Evolutionary conservation across 148 eudicot species (phyloP).

Genomic region (Amaranthus palmeri): DNA sequence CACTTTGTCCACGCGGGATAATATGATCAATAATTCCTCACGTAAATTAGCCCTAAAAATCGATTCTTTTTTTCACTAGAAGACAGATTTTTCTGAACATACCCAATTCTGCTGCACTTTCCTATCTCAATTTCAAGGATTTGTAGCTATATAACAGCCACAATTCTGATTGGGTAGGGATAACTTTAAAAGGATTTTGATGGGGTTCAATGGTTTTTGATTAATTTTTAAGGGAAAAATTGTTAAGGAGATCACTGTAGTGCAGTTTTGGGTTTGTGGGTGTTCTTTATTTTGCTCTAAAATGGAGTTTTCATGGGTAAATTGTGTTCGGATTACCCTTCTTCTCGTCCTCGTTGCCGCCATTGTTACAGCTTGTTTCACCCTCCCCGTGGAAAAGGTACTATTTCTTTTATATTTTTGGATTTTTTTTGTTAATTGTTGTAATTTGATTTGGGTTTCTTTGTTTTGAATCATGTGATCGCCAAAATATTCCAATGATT

Average conservation of each 20-base stretch:
- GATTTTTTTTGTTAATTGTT: background rate
- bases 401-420: background rate
- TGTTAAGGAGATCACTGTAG: background rate
- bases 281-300: background rate
- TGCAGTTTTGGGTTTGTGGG: background rate
- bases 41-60: too few species aligned
- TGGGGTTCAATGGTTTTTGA: too few species aligned
- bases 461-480: background rate
- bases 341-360: constrained; percentile 57
- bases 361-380: constrained; percentile 57
- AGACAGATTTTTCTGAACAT: too few species aligned
- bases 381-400: constrained; percentile 88
- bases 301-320: constrained; percentile 62
- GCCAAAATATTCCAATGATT: background rate
- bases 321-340: constrained; percentile 40
- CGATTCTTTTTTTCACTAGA: too few species aligned
- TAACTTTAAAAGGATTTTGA: too few species aligned
- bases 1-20: too few species aligned
- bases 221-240: background rate
- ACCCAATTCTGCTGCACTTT: too few species aligned
- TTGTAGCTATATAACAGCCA: too few species aligned
- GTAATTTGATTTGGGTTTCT: constrained; percentile 3
- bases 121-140: too few species aligned
- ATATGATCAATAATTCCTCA: too few species aligned
- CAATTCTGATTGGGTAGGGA: too few species aligned